A percentile compares a stretch with the other conserved stretches of the same genome.
Evolutionary conservation across 1,284 basidiomycete species (phyloP).

Genomic region (Mrakiaceae sp.): DNA sequence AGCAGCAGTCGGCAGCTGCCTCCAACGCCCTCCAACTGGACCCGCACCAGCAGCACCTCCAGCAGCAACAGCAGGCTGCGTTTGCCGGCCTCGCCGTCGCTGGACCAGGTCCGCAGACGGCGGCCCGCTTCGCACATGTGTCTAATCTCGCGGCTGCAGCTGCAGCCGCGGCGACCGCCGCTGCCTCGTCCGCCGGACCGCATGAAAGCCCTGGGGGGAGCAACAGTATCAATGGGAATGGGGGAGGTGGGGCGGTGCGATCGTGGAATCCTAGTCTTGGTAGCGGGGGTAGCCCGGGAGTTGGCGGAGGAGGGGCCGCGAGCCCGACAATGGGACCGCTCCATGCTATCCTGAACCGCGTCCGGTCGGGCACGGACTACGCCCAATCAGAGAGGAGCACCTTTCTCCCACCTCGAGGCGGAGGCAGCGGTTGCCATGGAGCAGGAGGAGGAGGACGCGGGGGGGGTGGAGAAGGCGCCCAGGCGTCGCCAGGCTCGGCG

Average conservation of each 20-base stretch:
- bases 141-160: neutral
- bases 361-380: conserved; percentile 1
- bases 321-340: neutral
- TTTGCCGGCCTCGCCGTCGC: neutral
- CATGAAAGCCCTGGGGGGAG: neutral
- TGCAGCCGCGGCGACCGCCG: neutral
- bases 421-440: neutral
- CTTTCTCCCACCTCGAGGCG: neutral
- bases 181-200: neutral
- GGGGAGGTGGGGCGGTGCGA: neutral
- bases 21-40: too few species aligned
- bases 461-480: too few species aligned
- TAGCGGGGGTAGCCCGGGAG: neutral
- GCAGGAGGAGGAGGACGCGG: neutral
- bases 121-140: neutral
- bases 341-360: neutral
- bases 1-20: too few species aligned
- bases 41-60: too few species aligned
- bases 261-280: neutral
- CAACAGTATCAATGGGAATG: neutral
- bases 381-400: conserved; percentile 4
- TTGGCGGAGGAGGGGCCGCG: neutral
- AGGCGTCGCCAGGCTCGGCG: too few species aligned
- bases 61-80: too few species aligned
- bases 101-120: neutral